A percentile compares a stretch with the other conserved stretches of the same genome.
These are phyloP conservation scores for Aspergillus sojae DNA, from an alignment of 2,329 filamentous ascomycete genomes.

Conservation along the genomic window DNA sequence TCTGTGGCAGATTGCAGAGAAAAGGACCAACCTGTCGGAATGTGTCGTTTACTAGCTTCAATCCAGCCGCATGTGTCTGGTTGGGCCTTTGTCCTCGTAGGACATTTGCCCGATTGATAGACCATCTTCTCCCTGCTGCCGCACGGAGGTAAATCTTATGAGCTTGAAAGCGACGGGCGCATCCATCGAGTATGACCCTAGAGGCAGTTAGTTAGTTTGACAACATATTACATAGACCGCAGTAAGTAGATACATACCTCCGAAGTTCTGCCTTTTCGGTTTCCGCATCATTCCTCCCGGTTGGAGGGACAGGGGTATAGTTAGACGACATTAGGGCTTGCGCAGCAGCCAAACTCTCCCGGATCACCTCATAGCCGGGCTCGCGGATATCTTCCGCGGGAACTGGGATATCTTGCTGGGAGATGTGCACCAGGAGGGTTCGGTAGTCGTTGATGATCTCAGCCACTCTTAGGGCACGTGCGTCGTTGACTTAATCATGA, in stretches of 20 bases:
- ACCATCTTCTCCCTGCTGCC: conserved; percentile 61
- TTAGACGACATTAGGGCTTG: conserved; percentile 57
- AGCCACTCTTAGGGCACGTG: conserved; percentile 63
- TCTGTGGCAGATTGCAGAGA: not conserved
- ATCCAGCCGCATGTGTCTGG: conserved; percentile 48
- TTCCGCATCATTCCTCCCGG: conserved; percentile 52
- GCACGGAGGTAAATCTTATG: conserved; percentile 63
- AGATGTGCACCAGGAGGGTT: conserved; percentile 61
- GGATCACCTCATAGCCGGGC: conserved; percentile 61
- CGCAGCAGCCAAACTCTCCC: conserved; percentile 58
- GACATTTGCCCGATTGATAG: conserved; percentile 55
- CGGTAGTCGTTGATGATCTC: conserved; percentile 68
- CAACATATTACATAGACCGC: not conserved
- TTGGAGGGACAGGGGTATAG: conserved; percentile 49
- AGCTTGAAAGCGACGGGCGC: conserved; percentile 62
- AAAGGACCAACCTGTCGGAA: conserved; percentile 50
- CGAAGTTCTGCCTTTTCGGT: conserved; percentile 59
- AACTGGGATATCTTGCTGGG: conserved; percentile 54
- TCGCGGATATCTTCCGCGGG: conserved; percentile 60
- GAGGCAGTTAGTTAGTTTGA: conserved; percentile 11
- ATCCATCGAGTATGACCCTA: conserved; percentile 64
- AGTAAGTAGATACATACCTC: conserved; percentile 44
- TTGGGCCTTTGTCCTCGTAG: conserved; percentile 55
- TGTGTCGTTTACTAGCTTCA: conserved; percentile 53
- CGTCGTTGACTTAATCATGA: conserved; percentile 59